Evolutionary conservation across 345 rosid species (phyloP).

Genomic region (Euclidium syriacum): DNA sequence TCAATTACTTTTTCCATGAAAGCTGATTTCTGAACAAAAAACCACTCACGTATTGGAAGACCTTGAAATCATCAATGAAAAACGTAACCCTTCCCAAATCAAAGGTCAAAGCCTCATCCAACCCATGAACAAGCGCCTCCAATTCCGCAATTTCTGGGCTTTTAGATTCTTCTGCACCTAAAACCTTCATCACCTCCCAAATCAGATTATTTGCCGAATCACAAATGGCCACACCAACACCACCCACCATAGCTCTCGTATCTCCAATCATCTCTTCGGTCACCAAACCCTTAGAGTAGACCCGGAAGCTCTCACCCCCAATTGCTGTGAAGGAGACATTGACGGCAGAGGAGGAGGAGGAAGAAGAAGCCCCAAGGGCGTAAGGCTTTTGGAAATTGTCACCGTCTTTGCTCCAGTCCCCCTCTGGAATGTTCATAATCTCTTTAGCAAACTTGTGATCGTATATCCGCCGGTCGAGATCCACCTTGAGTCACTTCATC

Average conservation of each 20-base stretch:
- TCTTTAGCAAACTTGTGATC: conserved; percentile 55
- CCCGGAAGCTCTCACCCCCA: conserved; percentile 13
- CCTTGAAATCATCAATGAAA: conserved; percentile 32
- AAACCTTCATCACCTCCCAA: conserved; percentile 35
- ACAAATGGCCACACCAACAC: conserved; percentile 53
- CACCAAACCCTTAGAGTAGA: conserved; percentile 38
- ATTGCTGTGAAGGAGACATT: neutral
- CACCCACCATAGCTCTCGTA: conserved; percentile 28
- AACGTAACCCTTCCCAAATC: conserved; percentile 46
- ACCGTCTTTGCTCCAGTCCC: conserved; percentile 50
- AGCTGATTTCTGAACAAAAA: neutral
- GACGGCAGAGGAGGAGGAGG: neutral
- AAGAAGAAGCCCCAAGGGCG: conserved; percentile 24
- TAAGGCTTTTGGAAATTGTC: conserved; percentile 46
- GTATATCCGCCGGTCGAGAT: conserved; percentile 55
- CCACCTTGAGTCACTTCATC: conserved; percentile 34
- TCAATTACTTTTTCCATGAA: neutral
- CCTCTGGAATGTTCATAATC: conserved; percentile 43
- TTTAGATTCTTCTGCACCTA: conserved; percentile 28
- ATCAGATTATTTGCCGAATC: conserved; percentile 41
- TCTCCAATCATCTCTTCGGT: conserved; percentile 42
- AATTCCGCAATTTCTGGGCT: conserved; percentile 36
- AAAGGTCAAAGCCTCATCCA: conserved; percentile 52
- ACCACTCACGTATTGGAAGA: conserved; percentile 51
- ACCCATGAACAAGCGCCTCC: conserved; percentile 57